Evolutionary conservation across 1,284 basidiomycete species (phyloP), one percentile per base, ranked within the genome.

Genomic region (Apiotrichum sp.): DNA sequence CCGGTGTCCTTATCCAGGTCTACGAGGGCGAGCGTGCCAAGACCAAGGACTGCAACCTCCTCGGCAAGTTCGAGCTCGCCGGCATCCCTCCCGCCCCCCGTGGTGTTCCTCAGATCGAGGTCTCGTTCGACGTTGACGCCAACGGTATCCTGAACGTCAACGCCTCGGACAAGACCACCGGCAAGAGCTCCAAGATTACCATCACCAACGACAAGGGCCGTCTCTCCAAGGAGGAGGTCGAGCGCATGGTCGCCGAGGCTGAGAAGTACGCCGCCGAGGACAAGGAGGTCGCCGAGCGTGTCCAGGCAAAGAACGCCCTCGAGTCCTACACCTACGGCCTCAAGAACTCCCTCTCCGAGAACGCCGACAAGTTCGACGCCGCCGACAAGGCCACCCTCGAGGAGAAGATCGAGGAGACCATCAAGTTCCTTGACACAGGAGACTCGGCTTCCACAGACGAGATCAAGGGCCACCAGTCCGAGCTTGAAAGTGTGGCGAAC

Each of bases 121-220:
- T 97, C 77, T 95, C 92, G 59, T 98, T 98, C 81, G 95, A 98
- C 71, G 92, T 98, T 63, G 95, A 98, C 73, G 93, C 95, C 75
- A 97, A 97, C 81, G 91, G 90, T 82, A 96, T 97, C 77, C 78
- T 98, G 69, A 97, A 96, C 79, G 95, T 98, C 70, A 65, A 64
- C 65, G 93, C 95, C 40, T 82, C 88, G 57, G 95, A 98, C 81
- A 98, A 97, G 85, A 93, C 92, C 35, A 96, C 95, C 64, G 95
- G 96, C 71, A 97, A 56, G 59, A 70, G 65, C 7, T 58, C 55
- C 52, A 86, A 87, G 70, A 96, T 97, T 79, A 96, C 91, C 68
- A 96, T 97, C 80, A 95, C 90, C 75, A 97, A 97, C 78, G 92
- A 96, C 82, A 96, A 97, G 83, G 95, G 95, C 55, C 93, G 95